Evolutionary conservation across 305 asterid species (phyloP), one percentile per base, ranked within the genome.

Genomic region (Fraxinus sp.): DNA sequence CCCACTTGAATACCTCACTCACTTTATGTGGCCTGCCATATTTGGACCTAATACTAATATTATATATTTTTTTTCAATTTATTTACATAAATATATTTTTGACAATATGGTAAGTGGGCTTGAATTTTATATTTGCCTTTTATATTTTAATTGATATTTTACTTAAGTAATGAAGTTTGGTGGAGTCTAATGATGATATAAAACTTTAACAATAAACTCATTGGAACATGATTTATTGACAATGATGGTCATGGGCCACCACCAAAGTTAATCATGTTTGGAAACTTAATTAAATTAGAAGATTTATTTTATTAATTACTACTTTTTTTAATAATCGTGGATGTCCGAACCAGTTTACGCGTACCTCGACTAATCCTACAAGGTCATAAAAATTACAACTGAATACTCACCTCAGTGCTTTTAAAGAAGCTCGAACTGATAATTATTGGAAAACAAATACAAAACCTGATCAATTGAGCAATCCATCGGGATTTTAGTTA

Each of bases 1-100:
- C 57, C 77, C 55, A 79, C 82, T 66, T 79, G 77, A 79, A 35
- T 59, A 24, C 35, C 20, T 64, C 30, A 77, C 11, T 26, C n/a
- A 49, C 59, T 77, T 28, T 77, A 44, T 77, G 13, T 44, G 62
- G 80, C 36, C 44, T 77, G 68, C 70, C 41, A 35, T 77, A 46
- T 49, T 77, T 13, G 68, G 64, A 49, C 35, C 41, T 49, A 26
- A 70, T 30, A 10, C 3, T 46, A 59, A 59, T 59, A 59, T 18
- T 68, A 24, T 81, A 41, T 3, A 3, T 18, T 4, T 24, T 16
- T 44, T 80, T 16, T 18, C 2, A 22, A 64, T 24, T 26, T 64
- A 26, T 10, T 24, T 64, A 64, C 73, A 24, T 64, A 30, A 22
- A 22, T 9, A 24, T 22, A 22, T 64, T 64, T 24, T 64, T 24